Evolutionary conservation across 768 basidiomycete species (phyloP), one percentile per base, ranked within the genome.

Genomic region (Gloeopeniophorella convolvens): DNA sequence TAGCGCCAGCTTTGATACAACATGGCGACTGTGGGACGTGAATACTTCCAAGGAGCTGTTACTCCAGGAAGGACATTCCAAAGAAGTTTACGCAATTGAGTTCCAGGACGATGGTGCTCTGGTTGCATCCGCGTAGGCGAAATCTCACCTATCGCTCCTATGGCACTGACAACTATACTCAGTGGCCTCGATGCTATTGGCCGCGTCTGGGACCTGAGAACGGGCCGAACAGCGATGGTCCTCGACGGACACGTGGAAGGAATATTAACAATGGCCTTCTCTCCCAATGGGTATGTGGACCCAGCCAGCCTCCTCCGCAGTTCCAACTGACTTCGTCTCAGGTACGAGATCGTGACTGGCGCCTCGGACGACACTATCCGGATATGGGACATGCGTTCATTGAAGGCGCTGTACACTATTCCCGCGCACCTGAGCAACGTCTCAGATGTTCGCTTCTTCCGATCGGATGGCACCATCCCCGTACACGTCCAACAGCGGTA

Each of bases 21-120:
- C 95, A 23, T 99, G 96, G 96, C 73, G 96, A 36, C 67, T 98
- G 45, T 99, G 96, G 96, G 95, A 99, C 66, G 85, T 92, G 12
- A 74, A 76, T 44, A 88, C 83, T 0, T 71, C 82, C 1, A 82
- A 82, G 65, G 91, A 96, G 60, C 65, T 99, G 10, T 69, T 95
- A 24, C 67, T 94, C 10, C 96, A 99, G 67, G 94, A 98, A 66
- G 96, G 96, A 0, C 96, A 99, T 63, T 92, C 92, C 3, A 94
- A 93, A 63, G 94, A 96, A 63, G 94, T 98, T 0, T 98, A 95
- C 63, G 73, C 90, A 2, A 76, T 99, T n/a, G 90, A 91, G 56
- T 98, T 96, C 64, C 96, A 99, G 64, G 79, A 84, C 59, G 96
- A 98, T 65, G 96, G 96, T 3, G 84, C 94, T 8, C 71, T 99